Evolutionary conservation across 352 stramenopile species (phyloP).

Genomic region (Thalassiosira mediterranea): DNA sequence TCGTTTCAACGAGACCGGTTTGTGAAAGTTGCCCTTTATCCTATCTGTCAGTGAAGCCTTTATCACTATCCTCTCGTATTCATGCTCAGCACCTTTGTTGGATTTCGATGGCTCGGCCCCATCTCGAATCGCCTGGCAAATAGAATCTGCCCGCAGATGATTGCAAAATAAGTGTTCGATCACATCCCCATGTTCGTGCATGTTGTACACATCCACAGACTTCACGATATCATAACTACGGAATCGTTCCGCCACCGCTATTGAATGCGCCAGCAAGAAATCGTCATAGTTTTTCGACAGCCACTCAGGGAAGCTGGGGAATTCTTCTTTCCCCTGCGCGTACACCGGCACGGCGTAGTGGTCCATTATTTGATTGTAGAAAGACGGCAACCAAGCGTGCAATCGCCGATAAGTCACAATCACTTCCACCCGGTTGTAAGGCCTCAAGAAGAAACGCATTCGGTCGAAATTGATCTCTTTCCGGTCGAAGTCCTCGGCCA

Average conservation of each 20-base stretch:
- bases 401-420: slow-evolving; percentile 26
- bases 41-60: not conserved
- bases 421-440: slow-evolving; percentile 27
- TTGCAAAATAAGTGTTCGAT: slow-evolving; percentile 31
- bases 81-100: slow-evolving; percentile 15
- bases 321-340: slow-evolving; percentile 6
- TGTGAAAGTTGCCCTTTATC: slow-evolving; percentile 11
- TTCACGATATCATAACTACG: slow-evolving; percentile 13
- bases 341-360: slow-evolving; percentile 14
- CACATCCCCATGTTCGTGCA: slow-evolving; percentile 14
- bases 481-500: slow-evolving; percentile 39
- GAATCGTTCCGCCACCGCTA: slow-evolving; percentile 9
- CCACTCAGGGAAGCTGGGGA: slow-evolving; percentile 29
- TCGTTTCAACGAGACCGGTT: not conserved
- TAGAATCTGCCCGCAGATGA: not conserved
- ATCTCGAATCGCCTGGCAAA: slow-evolving; percentile 13
- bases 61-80: slow-evolving; percentile 18
- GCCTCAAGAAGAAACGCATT: slow-evolving; percentile 17
- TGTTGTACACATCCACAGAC: slow-evolving; percentile 21
- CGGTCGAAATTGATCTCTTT: slow-evolving; percentile 13
- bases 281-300: slow-evolving; percentile 6
- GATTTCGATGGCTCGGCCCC: not conserved
- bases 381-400: slow-evolving; percentile 30
- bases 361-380: slow-evolving; percentile 36
- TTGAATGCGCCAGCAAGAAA: not conserved